Conservation (phyloP, 345 rosid genomes). For the Acer saccharum region DNA sequence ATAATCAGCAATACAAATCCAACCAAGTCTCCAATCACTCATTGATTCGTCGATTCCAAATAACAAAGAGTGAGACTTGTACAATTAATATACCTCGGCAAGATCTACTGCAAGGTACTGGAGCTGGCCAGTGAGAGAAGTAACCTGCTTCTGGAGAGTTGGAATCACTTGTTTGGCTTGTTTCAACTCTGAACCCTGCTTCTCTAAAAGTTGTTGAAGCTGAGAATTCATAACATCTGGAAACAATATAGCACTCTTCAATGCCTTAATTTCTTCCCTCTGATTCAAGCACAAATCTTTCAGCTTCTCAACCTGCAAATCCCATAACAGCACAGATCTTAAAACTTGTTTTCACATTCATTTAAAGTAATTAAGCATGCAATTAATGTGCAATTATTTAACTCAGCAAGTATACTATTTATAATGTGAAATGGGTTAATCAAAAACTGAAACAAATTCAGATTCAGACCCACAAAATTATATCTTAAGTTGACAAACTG, state of each 20-base stretch:
- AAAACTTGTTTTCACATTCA: not conserved
- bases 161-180: constrained; percentile 84
- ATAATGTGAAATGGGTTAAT: too few relatives aligned
- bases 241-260: constrained; percentile 72
- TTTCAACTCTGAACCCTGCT: constrained; percentile 71
- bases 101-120: constrained; percentile 79
- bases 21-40: not conserved
- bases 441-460: not conserved
- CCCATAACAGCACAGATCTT: not conserved
- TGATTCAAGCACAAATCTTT: constrained; percentile 89
- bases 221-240: constrained; percentile 70
- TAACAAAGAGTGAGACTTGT: not conserved
- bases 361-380: too few relatives aligned
- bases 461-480: not conserved
- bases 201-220: constrained; percentile 53
- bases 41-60: not conserved
- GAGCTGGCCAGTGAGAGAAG: constrained; percentile 87
- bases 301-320: constrained; percentile 82
- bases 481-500: too few relatives aligned
- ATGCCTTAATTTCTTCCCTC: constrained; percentile 82
- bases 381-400: too few relatives aligned
- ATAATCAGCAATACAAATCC: too few relatives aligned
- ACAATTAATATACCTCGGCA: constrained; percentile 61
- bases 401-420: not conserved
- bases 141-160: constrained; percentile 76